These are phyloP conservation scores for Carex littledalei DNA, from an alignment of 176 grass and related monocot genomes.

Conservation along the genomic window DNA sequence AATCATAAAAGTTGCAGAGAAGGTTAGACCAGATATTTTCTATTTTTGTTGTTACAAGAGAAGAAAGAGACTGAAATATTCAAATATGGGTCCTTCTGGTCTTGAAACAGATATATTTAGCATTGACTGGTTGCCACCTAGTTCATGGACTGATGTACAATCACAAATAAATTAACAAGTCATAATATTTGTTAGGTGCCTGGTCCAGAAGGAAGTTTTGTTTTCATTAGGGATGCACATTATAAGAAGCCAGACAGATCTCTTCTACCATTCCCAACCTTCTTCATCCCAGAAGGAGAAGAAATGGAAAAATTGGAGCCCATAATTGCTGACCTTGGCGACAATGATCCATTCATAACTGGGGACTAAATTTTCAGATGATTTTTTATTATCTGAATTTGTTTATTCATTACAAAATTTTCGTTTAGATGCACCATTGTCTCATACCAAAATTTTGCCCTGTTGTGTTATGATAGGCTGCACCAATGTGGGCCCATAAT, in stretches of 20 bases:
- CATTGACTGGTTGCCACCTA: neutral
- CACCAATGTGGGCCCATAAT: neutral
- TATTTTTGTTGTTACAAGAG: neutral
- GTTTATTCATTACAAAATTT: constrained; percentile 3
- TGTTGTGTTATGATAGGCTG: constrained; percentile 13
- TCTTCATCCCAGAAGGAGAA: constrained; percentile 53
- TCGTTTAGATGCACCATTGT: neutral
- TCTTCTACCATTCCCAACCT: constrained; percentile 81
- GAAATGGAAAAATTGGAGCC: constrained; percentile 45
- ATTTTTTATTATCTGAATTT: constrained; percentile 16
- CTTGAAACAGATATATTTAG: neutral
- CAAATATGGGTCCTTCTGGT: neutral
- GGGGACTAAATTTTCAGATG: constrained; percentile 41
- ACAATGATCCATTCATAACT: constrained; percentile 79
- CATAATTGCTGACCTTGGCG: constrained; percentile 62
- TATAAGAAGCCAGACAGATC: constrained; percentile 80
- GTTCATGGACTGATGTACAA: neutral
- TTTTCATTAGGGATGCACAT: constrained; percentile 85
- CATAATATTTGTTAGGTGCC: constrained; percentile 56
- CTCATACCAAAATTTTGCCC: neutral
- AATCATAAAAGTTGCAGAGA: neutral
- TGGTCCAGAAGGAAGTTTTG: constrained; percentile 84
- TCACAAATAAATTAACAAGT: neutral
- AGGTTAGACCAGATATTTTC: neutral
- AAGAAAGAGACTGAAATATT: neutral